Conservation (phyloP, 1,139 yeast species). For the Arxiozyma telluris region DNA sequence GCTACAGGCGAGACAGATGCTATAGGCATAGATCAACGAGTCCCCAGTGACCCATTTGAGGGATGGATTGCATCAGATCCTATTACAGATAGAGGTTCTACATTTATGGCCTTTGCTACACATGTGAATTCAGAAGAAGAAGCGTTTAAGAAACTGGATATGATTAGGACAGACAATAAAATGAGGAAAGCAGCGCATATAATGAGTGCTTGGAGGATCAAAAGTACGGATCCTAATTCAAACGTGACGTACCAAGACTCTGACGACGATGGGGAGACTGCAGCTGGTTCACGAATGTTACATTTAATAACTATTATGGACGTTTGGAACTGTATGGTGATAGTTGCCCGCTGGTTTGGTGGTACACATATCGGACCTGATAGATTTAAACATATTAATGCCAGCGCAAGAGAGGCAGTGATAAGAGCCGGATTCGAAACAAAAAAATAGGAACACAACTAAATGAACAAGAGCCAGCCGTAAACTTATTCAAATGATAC, state of each 20-base stretch:
- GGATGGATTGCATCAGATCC: constrained; percentile 78
- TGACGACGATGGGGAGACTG: constrained; percentile 96
- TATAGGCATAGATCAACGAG: constrained; percentile 5
- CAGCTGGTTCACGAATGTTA: constrained; percentile 83
- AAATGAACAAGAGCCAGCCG: neutral
- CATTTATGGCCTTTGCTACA: constrained; percentile 71
- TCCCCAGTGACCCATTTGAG: constrained; percentile 38
- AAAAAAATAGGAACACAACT: constrained; percentile 14
- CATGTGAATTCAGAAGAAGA: constrained; percentile 55
- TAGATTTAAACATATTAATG: constrained; percentile 84
- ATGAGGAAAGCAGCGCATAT: constrained; percentile 66
- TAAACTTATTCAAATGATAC: neutral
- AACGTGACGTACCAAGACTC: constrained; percentile 60
- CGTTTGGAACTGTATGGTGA: constrained; percentile 74
- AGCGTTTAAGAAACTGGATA: constrained; percentile 45
- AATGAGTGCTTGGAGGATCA: constrained; percentile 80
- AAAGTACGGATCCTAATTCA: constrained; percentile 14
- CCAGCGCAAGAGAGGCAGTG: constrained; percentile 79
- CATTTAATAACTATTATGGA: constrained; percentile 77
- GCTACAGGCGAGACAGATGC: constrained; percentile 8
- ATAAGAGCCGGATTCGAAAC: constrained; percentile 47
- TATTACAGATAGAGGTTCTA: constrained; percentile 72
- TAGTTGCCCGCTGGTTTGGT: constrained; percentile 87
- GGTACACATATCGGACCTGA: constrained; percentile 91
- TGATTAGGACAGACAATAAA: constrained; percentile 54